Conservation (phyloP, 306 rosid species). For the barrel medic (Medicago truncatula) region MtrunA17r5.0-ANR NC_053049.1:30143001-30143500, state of each 20-base stretch:
- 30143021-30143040: constrained; percentile 17
- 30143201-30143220: constrained; percentile 26
- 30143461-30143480: no score
- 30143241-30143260: background rate
- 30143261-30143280: background rate
- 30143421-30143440: no score
- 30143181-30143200: constrained; percentile 14
- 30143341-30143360: no score
- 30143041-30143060: constrained; percentile 3
- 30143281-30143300: no score
- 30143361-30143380: no score
- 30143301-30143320: no score
- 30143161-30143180: constrained; percentile 38
- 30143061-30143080: constrained; percentile 65
- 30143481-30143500: no score
- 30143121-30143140: constrained; percentile 64
- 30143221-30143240: background rate
- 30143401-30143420: no score
- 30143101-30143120: constrained; percentile 57
- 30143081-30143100: constrained; percentile 69
- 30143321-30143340: no score
- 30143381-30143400: no score
- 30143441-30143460: no score
- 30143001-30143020: constrained; percentile 15
- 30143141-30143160: constrained; percentile 63